These are phyloP conservation scores for Penicillium verrucosum DNA, from an alignment of 2,329 filamentous ascomycete genomes.

Conservation along the genomic window DNA sequence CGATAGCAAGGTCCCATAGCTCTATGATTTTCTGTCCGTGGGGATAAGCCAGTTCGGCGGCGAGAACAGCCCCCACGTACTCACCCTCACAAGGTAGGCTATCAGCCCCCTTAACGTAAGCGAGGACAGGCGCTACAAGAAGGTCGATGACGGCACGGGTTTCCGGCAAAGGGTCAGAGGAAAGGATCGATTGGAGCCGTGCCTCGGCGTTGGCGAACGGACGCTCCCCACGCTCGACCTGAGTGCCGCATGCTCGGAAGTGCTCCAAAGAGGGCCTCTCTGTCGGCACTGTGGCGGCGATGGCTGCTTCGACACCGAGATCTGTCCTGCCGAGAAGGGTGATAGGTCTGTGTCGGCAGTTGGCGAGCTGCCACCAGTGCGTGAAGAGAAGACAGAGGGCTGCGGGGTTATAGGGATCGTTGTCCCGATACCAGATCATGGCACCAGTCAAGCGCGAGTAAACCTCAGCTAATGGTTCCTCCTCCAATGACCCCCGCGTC, in stretches of 20 bases:
- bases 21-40: slow-evolving; percentile 13
- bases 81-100: slow-evolving; percentile 10
- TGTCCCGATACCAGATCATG: slow-evolving; percentile 17
- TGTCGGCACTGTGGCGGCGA: slow-evolving; percentile 10
- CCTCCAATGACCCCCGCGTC: slow-evolving; percentile 11
- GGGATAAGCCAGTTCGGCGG: slow-evolving; percentile 11
- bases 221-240: slow-evolving; percentile 8
- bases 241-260: slow-evolving; percentile 10
- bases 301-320: slow-evolving; percentile 1
- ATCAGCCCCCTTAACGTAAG: slow-evolving; percentile 11
- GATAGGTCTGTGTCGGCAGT: slow-evolving; percentile 13
- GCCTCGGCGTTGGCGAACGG: slow-evolving; percentile 9
- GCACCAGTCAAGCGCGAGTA: slow-evolving; percentile 11
- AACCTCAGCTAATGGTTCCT: slow-evolving; percentile 7
- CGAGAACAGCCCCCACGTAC: slow-evolving; percentile 7
- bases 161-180: slow-evolving; percentile 3
- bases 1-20: slow-evolving; percentile 14
- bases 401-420: slow-evolving; percentile 16
- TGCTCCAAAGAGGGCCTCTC: slow-evolving; percentile 11
- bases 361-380: slow-evolving; percentile 17
- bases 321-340: slow-evolving; percentile 14
- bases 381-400: slow-evolving; percentile 12
- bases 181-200: slow-evolving; percentile 6
- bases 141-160: slow-evolving; percentile 9
- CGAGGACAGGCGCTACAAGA: slow-evolving; percentile 10